These are phyloP conservation scores for Emericellopsis cladophorae DNA, from an alignment of 2,329 filamentous ascomycete genomes.

Conservation along the genomic window DNA sequence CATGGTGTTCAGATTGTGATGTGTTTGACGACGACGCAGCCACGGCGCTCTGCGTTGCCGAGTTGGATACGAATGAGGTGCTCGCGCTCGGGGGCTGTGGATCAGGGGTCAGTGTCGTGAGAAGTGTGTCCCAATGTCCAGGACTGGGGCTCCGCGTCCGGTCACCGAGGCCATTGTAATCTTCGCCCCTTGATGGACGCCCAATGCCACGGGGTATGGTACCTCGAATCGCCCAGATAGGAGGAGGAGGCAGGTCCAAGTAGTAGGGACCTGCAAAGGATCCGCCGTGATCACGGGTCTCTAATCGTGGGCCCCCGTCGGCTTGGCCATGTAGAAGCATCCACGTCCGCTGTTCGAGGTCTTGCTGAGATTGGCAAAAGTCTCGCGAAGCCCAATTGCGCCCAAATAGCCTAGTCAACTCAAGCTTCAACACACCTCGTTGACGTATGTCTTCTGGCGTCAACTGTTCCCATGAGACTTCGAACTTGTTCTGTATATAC, in stretches of 20 bases:
- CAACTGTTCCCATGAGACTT: too few species aligned
- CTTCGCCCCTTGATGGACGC: neutral
- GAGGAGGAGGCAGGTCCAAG: neutral
- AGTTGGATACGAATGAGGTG: slow-evolving; percentile 66
- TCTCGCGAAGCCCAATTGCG: too few species aligned
- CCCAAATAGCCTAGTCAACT: too few species aligned
- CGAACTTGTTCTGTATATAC: too few species aligned
- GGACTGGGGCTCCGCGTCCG: slow-evolving; percentile 73
- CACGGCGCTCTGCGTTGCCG: slow-evolving; percentile 26
- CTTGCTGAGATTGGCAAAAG: too few species aligned
- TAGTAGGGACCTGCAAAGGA: neutral
- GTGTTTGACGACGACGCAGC: slow-evolving; percentile 28
- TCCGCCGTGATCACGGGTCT: neutral
- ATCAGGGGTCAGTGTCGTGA: slow-evolving; percentile 71
- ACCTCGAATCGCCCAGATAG: neutral
- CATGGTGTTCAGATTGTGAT: too few species aligned
- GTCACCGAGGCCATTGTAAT: slow-evolving; percentile 63
- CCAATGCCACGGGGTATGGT: neutral
- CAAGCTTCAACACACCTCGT: too few species aligned
- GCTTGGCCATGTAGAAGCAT: too few species aligned
- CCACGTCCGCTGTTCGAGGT: too few species aligned
- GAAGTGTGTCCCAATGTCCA: slow-evolving; percentile 68
- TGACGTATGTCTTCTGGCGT: too few species aligned
- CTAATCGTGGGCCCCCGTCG: too few species aligned
- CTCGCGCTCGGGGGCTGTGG: slow-evolving; percentile 66